Evolutionary conservation across 495 filamentous ascomycete genomes (phyloP).

Genomic region (Aspergillus sclerotiicarbonarius): DNA sequence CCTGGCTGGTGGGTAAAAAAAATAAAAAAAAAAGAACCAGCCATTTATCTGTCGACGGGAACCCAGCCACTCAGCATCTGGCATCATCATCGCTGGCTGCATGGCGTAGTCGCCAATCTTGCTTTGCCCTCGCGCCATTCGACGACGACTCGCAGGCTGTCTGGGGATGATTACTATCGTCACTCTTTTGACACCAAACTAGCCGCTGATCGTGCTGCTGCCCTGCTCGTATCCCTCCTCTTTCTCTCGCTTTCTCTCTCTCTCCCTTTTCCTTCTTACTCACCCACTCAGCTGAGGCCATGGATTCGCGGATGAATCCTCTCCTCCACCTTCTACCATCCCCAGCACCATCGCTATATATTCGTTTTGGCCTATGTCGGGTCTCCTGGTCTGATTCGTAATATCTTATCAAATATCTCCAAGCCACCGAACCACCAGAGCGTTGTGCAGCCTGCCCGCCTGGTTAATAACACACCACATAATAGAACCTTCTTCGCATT

Average conservation of each 20-base stretch:
- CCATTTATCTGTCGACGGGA: neutral
- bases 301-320: neutral
- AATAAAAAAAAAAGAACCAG: neutral
- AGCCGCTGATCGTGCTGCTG: slow-evolving; percentile 3
- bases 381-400: slow-evolving; percentile 1
- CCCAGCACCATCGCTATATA: slow-evolving; percentile 1
- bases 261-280: neutral
- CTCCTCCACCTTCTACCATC: neutral
- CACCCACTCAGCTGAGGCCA: neutral
- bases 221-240: neutral
- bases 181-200: slow-evolving; percentile 7
- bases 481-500: neutral
- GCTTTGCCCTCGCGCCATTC: neutral
- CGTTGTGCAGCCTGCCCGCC: slow-evolving; percentile 7
- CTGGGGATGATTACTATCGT: slow-evolving; percentile 1
- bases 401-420: neutral
- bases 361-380: neutral
- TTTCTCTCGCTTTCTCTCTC: slow-evolving; percentile 1
- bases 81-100: neutral
- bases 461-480: neutral
- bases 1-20: neutral
- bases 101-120: slow-evolving; percentile 1
- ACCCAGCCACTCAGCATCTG: neutral
- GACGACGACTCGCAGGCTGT: neutral
- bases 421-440: neutral